Evolutionary conservation across 805 yeast species (phyloP).

Genomic region (Candida manassasensis): DNA sequence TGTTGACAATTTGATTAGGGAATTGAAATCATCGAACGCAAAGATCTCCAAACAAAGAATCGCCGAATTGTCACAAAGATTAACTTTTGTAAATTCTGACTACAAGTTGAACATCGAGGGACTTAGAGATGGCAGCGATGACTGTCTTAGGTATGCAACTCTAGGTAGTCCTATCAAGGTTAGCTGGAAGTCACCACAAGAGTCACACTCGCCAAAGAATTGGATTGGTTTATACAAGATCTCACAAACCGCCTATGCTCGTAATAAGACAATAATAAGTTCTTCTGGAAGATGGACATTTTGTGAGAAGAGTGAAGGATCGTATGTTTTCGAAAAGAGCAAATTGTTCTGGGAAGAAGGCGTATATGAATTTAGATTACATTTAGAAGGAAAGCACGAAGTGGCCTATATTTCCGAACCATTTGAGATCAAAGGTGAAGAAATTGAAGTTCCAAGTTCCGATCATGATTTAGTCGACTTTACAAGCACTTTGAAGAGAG

Average conservation of each 20-base stretch:
- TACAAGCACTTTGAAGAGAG: constrained; percentile 26
- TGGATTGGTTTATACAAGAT: constrained; percentile 78
- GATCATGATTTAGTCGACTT: constrained; percentile 25
- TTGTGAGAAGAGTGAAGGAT: constrained; percentile 37
- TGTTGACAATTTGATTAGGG: constrained; percentile 43
- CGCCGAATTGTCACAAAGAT: constrained; percentile 36
- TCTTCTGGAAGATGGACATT: constrained; percentile 63
- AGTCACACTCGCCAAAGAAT: constrained; percentile 45
- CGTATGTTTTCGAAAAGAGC: constrained; percentile 43
- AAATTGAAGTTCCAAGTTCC: constrained; percentile 30
- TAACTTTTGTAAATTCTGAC: constrained; percentile 34
- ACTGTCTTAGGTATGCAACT: constrained; percentile 12
- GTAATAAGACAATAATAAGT: constrained; percentile 52
- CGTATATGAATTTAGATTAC: constrained; percentile 69
- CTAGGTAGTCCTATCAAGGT: constrained; percentile 54
- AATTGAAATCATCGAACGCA: constrained; percentile 31
- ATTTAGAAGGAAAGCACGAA: constrained; percentile 60
- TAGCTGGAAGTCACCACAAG: constrained; percentile 48
- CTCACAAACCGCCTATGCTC: constrained; percentile 52
- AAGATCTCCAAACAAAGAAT: constrained; percentile 31
- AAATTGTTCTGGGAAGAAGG: constrained; percentile 64
- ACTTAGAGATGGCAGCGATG: constrained; percentile 11
- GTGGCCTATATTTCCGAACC: constrained; percentile 65
- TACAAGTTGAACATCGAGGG: constrained; percentile 24
- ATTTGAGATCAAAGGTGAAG: constrained; percentile 50